Evolutionary conservation across 768 basidiomycete genomes (phyloP).

Genomic region (Boletus speciosus): DNA sequence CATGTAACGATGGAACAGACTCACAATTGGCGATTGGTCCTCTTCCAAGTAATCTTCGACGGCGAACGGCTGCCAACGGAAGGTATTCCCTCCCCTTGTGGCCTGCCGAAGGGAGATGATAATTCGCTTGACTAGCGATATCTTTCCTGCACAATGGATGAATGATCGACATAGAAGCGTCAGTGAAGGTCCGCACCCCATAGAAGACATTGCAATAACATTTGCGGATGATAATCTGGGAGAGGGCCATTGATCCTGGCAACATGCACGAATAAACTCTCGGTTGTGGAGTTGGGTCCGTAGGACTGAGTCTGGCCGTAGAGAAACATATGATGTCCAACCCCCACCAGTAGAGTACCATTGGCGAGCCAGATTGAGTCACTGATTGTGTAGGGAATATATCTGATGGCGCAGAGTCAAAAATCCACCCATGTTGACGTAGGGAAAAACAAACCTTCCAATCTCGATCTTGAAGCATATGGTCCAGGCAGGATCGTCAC

Average conservation of each 20-base stretch:
- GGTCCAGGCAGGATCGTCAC: slow-evolving; percentile 76
- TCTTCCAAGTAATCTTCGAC: slow-evolving; percentile 42
- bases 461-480: slow-evolving; percentile 69
- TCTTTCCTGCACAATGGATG: slow-evolving; percentile 54
- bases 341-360: slow-evolving; percentile 77
- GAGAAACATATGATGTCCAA: slow-evolving; percentile 80
- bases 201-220: slow-evolving; percentile 85
- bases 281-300: slow-evolving; percentile 24
- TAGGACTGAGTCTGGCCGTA: slow-evolving; percentile 50
- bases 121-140: slow-evolving; percentile 80
- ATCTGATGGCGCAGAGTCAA: slow-evolving; percentile 38
- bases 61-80: slow-evolving; percentile 49
- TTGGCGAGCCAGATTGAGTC: slow-evolving; percentile 91
- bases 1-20: not conserved
- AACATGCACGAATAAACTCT: slow-evolving; percentile 77
- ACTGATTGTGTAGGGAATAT: slow-evolving; percentile 73
- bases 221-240: slow-evolving; percentile 89
- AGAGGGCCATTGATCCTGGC: slow-evolving; percentile 83
- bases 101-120: slow-evolving; percentile 60
- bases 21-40: slow-evolving; percentile 21
- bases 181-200: slow-evolving; percentile 62
- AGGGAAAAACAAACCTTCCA: slow-evolving; percentile 47
- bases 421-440: not conserved
- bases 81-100: slow-evolving; percentile 9
- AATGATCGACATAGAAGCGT: not conserved